Conservation (phyloP, 164 flowering plant genomes). For the Berberis thunbergii region DNA sequence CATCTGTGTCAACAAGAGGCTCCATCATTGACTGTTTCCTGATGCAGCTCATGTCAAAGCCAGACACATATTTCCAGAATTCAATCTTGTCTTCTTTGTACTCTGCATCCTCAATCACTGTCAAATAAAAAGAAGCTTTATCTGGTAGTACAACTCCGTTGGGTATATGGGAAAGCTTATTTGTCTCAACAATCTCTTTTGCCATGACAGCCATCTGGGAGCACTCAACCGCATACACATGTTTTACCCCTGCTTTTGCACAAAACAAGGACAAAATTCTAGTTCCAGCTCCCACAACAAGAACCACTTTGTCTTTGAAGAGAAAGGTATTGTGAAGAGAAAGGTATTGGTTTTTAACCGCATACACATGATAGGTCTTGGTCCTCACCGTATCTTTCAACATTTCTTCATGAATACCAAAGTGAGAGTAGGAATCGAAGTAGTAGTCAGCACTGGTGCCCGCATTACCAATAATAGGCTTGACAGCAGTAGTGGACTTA, state of each 20-base stretch:
- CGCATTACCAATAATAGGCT: conserved; percentile 32
- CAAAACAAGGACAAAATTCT: conserved; percentile 94
- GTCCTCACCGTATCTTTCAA: conserved; percentile 92
- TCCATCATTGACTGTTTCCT: conserved; percentile 88
- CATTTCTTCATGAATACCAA: conserved; percentile 93
- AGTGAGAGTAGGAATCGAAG: conserved; percentile 99
- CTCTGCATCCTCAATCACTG: conserved; percentile 98
- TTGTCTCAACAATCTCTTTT: conserved; percentile 72
- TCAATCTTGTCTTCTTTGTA: conserved; percentile 98
- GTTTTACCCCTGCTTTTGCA: conserved; percentile 97
- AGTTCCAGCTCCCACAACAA: conserved; percentile 99
- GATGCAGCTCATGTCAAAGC: conserved; percentile 97
- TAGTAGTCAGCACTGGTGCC: conserved; percentile 96
- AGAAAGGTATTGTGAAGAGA: conserved; percentile 79
- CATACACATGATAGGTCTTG: conserved; percentile 54
- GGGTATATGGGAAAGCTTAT: conserved; percentile 71
- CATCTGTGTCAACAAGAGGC: conserved; percentile 95
- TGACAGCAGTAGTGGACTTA: conserved; percentile 32
- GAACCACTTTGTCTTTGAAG: conserved; percentile 78
- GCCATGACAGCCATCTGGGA: conserved; percentile 98
- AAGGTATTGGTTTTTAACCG: conserved; percentile 34
- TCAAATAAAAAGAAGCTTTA: conserved; percentile 74
- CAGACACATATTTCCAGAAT: conserved; percentile 92
- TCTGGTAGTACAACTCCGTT: conserved; percentile 86
- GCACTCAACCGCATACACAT: conserved; percentile 98